Conservation (phyloP, 2,329 filamentous ascomycete genomes). For the Neophaeococcomyces aloes region DNA sequence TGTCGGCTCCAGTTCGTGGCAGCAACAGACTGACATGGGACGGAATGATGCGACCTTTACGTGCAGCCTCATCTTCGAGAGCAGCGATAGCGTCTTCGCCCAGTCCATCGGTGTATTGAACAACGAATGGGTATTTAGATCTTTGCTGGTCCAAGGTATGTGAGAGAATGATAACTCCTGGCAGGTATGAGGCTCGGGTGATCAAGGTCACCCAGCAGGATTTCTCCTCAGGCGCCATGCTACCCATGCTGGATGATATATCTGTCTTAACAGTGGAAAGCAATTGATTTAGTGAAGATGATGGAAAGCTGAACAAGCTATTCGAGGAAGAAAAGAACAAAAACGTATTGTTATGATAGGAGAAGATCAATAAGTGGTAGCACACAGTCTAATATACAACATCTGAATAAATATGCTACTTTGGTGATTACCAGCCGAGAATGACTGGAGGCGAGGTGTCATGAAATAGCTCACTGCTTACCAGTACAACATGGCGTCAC, state of each 20-base stretch:
- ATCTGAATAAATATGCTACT: too few relatives aligned
- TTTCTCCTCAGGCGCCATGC: slow-evolving; percentile 20
- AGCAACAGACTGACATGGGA: slow-evolving; percentile 33
- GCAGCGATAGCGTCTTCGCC: slow-evolving; percentile 30
- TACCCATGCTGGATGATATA: slow-evolving; percentile 7
- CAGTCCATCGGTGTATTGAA: slow-evolving; percentile 40
- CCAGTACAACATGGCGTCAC: too few relatives aligned
- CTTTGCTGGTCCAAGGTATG: slow-evolving; percentile 39
- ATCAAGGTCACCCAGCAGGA: slow-evolving; percentile 41
- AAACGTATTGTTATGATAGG: background rate
- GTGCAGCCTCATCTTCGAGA: slow-evolving; percentile 32
- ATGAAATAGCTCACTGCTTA: too few relatives aligned
- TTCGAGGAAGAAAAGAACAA: too few relatives aligned
- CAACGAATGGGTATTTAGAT: slow-evolving; percentile 39
- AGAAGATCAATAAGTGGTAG: background rate
- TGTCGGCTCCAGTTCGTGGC: slow-evolving; percentile 25
- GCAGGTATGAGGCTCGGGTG: slow-evolving; percentile 42
- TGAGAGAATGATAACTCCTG: slow-evolving; percentile 42
- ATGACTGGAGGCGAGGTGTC: too few relatives aligned
- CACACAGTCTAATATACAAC: too few relatives aligned
- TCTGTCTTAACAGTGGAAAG: background rate
- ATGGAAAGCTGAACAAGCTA: too few relatives aligned
- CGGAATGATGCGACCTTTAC: slow-evolving; percentile 32
- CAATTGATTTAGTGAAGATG: too few relatives aligned
- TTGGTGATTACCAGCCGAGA: too few relatives aligned